phyloP scores from a whole-genome alignment of 179 eudicot genomes.

The Gypsophila paniculata region DNA sequence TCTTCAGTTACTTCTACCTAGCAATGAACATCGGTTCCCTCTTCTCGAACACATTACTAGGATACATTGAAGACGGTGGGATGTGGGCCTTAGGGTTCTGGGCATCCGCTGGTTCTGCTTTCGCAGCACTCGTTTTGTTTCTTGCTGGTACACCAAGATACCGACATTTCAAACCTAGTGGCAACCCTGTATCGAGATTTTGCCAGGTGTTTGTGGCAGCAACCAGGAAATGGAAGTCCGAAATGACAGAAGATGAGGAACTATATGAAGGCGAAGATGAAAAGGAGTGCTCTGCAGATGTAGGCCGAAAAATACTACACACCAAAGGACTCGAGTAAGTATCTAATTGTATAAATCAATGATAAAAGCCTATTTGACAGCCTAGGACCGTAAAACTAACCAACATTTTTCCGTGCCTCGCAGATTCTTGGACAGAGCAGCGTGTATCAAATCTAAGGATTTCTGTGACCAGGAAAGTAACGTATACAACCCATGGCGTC shows the following conservation, averaged over 20 bases:
- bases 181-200: conserved; percentile 65
- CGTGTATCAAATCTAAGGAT: conserved; percentile 42
- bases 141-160: conserved; percentile 53
- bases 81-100: conserved; percentile 71
- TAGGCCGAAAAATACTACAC: conserved; percentile 50
- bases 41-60: conserved; percentile 65
- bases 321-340: conserved; percentile 66
- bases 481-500: conserved; percentile 54
- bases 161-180: conserved; percentile 56
- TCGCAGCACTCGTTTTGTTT: conserved; percentile 49
- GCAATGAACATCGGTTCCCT: conserved; percentile 73
- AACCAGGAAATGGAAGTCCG: conserved; percentile 39
- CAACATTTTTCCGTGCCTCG: conserved; percentile 14
- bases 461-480: conserved; percentile 27
- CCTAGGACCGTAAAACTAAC: conserved; percentile 9
- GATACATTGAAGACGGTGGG: conserved; percentile 63
- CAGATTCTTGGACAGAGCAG: conserved; percentile 66
- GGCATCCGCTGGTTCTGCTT: conserved; percentile 62
- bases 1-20: conserved; percentile 77
- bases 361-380: no score
- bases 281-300: conserved; percentile 35
- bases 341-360: neutral
- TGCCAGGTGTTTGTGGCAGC: conserved; percentile 68
- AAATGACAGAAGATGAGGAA: conserved; percentile 35
- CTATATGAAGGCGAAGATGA: conserved; percentile 45